A percentile compares a stretch with the other conserved stretches of the same genome.
Evolutionary conservation across 2,329 filamentous ascomycete species (phyloP).

Genomic region (Beauveria brongniartii): DNA sequence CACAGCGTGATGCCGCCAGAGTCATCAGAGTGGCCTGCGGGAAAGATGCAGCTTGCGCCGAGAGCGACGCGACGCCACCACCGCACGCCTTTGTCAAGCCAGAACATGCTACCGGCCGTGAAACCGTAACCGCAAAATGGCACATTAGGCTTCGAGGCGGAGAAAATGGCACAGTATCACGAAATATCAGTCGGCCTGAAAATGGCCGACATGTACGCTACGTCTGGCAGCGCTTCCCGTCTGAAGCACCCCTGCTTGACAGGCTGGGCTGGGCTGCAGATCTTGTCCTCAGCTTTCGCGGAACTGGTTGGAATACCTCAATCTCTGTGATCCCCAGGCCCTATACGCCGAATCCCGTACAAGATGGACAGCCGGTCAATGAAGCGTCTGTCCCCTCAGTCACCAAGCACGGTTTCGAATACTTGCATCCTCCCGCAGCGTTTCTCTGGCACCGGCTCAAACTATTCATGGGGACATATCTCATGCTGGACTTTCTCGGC

Average conservation of each 20-base stretch:
- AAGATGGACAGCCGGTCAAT: constrained; percentile 29
- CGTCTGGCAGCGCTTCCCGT: constrained; percentile 53
- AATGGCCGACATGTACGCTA: constrained; percentile 34
- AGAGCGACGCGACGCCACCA: not conserved
- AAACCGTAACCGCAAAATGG: not conserved
- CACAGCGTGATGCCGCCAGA: constrained; percentile 49
- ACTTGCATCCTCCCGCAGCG: constrained; percentile 31
- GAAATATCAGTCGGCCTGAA: not conserved
- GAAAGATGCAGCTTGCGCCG: not conserved
- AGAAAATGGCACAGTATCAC: not conserved
- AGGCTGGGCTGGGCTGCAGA: constrained; percentile 50
- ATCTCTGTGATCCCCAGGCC: constrained; percentile 43
- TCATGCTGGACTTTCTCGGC: constrained; percentile 63
- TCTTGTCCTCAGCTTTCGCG: constrained; percentile 45
- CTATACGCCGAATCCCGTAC: constrained; percentile 25
- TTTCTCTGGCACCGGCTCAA: constrained; percentile 39
- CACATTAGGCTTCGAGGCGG: too few relatives aligned
- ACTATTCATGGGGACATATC: constrained; percentile 47
- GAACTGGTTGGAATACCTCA: constrained; percentile 51
- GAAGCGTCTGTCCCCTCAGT: constrained; percentile 33
- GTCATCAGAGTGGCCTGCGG: constrained; percentile 24
- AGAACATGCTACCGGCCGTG: not conserved
- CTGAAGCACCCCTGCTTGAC: constrained; percentile 36
- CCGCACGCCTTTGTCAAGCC: not conserved
- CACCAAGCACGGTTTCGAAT: constrained; percentile 38